Conservation (phyloP, 1,139 yeast species). For the Geotrichum aggregatum region DNA sequence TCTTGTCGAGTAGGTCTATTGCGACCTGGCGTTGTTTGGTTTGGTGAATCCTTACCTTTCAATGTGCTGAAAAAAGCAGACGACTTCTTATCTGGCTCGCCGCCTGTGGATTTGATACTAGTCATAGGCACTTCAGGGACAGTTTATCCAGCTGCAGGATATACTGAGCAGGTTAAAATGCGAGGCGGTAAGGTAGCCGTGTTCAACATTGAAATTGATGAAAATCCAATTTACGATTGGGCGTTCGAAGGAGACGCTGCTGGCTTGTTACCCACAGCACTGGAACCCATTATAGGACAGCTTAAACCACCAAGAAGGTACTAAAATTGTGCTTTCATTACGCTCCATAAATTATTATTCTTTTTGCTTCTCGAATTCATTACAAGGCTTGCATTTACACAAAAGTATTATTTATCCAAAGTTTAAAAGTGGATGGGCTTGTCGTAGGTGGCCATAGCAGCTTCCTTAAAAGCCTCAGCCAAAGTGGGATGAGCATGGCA, state of each 20-base stretch:
- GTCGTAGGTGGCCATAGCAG: constrained; percentile 87
- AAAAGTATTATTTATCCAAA: not conserved
- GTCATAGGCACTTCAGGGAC: constrained; percentile 84
- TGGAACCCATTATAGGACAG: constrained; percentile 47
- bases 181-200: constrained; percentile 82
- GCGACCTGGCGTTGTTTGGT: constrained; percentile 92
- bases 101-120: constrained; percentile 59
- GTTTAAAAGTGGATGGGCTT: constrained; percentile 77
- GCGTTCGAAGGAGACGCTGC: constrained; percentile 82
- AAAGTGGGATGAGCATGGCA: constrained; percentile 99
- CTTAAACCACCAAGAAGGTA: constrained; percentile 8
- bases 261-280: constrained; percentile 58
- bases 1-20: constrained; percentile 56
- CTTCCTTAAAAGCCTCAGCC: constrained; percentile 97
- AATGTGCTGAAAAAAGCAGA: constrained; percentile 62
- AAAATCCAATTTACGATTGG: constrained; percentile 44
- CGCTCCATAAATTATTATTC: not conserved
- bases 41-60: constrained; percentile 77
- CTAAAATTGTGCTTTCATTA: not conserved
- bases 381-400: not conserved
- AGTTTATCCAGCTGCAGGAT: constrained; percentile 89
- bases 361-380: constrained; percentile 4
- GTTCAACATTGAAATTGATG: constrained; percentile 64
- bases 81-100: constrained; percentile 54
- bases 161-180: constrained; percentile 67